These are phyloP conservation scores for Scedosporium boydii DNA, from an alignment of 2,329 filamentous ascomycete genomes.

Conservation along the genomic window DNA sequence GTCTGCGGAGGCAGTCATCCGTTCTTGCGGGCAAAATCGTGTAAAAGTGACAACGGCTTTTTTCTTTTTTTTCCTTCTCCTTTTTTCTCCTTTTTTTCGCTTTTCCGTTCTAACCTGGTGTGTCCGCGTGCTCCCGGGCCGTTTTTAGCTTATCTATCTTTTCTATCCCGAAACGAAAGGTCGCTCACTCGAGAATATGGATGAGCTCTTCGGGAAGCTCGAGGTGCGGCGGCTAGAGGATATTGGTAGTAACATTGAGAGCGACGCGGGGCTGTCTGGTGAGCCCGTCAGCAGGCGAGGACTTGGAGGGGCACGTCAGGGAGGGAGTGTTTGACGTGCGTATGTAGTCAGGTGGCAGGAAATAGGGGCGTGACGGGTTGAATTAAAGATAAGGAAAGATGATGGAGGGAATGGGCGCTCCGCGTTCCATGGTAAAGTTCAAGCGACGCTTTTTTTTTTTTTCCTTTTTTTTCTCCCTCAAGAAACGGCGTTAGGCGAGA, in stretches of 20 bases:
- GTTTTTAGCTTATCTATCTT: constrained; percentile 24
- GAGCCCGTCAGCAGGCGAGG: background rate
- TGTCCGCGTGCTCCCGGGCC: too few species aligned
- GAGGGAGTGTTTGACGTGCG: background rate
- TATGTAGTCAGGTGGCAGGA: background rate
- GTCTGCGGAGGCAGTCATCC: too few species aligned
- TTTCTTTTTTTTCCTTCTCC: too few species aligned
- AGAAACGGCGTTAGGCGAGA: too few species aligned
- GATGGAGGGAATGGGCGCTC: too few species aligned
- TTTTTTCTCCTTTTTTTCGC: background rate
- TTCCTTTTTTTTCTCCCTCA: too few species aligned
- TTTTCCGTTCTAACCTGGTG: constrained; percentile 1
- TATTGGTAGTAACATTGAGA: background rate
- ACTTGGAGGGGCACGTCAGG: background rate
- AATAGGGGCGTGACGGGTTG: background rate
- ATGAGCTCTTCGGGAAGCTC: constrained; percentile 24
- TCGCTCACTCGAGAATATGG: constrained; percentile 33
- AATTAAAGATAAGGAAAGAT: too few species aligned
- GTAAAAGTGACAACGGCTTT: too few species aligned
- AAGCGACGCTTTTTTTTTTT: too few species aligned
- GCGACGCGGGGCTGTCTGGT: background rate
- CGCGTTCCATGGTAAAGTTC: too few species aligned
- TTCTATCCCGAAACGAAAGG: constrained; percentile 36
- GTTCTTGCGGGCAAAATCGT: too few species aligned
- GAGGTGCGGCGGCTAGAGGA: background rate